Conservation (phyloP, 2,329 filamentous ascomycete species). For the Hypoxylon sp. region DNA sequence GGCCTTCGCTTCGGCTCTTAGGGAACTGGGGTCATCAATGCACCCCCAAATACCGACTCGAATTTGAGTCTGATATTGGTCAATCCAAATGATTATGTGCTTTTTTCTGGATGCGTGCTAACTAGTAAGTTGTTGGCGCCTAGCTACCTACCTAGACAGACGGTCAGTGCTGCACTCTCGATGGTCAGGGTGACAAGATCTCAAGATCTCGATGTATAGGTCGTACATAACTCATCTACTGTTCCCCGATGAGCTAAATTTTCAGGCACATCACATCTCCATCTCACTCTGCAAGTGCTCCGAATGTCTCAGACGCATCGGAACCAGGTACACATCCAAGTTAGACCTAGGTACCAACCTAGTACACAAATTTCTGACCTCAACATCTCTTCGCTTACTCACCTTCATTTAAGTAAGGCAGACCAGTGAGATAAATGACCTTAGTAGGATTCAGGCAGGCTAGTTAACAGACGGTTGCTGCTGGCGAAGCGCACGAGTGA, state of each 20-base stretch:
- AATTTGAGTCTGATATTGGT: background rate
- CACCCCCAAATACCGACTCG: background rate
- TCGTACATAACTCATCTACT: background rate
- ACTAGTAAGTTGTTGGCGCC: background rate
- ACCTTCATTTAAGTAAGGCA: background rate
- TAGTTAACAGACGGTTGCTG: background rate
- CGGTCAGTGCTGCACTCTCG: background rate
- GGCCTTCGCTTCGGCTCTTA: background rate
- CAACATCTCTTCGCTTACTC: background rate
- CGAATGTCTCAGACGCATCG: background rate
- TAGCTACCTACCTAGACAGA: background rate
- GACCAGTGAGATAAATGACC: background rate
- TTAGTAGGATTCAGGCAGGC: background rate
- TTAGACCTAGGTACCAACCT: background rate
- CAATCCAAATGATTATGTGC: constrained; percentile 6
- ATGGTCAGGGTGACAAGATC: background rate
- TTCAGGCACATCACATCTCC: background rate
- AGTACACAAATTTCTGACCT: background rate
- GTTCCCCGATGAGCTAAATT: background rate
- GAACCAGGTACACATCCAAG: background rate
- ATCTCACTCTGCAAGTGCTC: background rate
- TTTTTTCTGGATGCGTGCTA: background rate
- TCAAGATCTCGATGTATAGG: background rate
- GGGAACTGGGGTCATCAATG: constrained; percentile 3
- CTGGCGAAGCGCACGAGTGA: constrained; percentile 9